Base-by-base conservation (phyloP, 148 eudicot genomes). In the Salicornia ramosissima region DNA sequence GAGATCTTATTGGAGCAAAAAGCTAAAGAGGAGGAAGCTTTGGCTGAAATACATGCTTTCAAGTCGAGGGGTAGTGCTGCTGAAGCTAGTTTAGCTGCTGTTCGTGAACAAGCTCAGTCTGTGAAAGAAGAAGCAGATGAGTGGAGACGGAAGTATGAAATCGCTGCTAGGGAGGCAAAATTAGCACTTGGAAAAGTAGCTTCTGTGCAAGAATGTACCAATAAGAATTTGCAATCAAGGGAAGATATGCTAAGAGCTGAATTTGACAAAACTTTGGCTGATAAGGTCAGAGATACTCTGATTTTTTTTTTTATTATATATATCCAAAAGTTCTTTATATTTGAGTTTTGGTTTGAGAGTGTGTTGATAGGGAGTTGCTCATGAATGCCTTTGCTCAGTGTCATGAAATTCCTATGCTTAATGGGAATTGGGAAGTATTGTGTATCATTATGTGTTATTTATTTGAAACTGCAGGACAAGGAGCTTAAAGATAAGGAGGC, bases 41-140 rank as follows among this genome's bases (percentile, higher is more conserved):
- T 71, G 64, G 79, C 96, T 24, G 94, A 91, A 84, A 70, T 89
- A 52, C 78, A 83, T 5, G 78, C 83, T 70, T 87, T 89, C 22
- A 91, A 88, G 81, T 87, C 96, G 22, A 83, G 83, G 78, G 78
- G 81, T 46, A 79, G 88, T 73, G 96, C 96, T 55, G 96, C 99
- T 58, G 97, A 91, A 71, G 99, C 96, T 65, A 87, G 97, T 72
- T 62, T 89, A 19, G 93, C 90, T 68, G 97, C 99, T 77, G 84
- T 91, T 65, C 90, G 80, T 33, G 99, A 95, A 81, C 89, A 87
- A 67, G 87, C 91, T 52, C 85, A 77, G 67, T 91, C 99, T 68
- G 96, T 96, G 66, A 92, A 85, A 75, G 96, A 91, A 67, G 99
- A 95, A 83, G 99, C 97, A 4, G 85, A 85, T 69, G 97, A 91